Conservation (phyloP, 257 asterid species). For the Gardenia jasminoides region DNA sequence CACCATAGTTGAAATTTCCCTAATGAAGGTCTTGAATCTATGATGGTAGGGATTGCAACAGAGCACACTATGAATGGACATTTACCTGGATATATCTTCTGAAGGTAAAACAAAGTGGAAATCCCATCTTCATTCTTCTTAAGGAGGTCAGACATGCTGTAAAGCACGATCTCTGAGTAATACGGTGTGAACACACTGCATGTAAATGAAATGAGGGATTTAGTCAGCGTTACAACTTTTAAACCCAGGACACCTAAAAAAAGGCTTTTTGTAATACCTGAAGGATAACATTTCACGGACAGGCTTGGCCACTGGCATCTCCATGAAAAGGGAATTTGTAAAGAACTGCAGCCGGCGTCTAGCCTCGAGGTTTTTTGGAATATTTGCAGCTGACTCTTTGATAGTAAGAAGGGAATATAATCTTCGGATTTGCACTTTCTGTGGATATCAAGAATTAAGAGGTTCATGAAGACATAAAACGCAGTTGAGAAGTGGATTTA, state of each 20-base stretch:
- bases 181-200: conserved; percentile 98
- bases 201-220: conserved; percentile 9
- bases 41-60: neutral
- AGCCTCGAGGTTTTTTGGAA: conserved; percentile 93
- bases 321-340: conserved; percentile 95
- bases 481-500: neutral
- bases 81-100: conserved; percentile 94
- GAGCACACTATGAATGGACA: neutral
- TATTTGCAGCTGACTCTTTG: conserved; percentile 86
- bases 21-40: neutral
- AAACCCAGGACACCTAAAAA: conserved; percentile 6
- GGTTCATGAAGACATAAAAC: neutral
- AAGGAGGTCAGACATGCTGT: conserved; percentile 93
- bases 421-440: conserved; percentile 79
- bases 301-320: conserved; percentile 87
- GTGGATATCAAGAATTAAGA: conserved; percentile 25
- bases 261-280: conserved; percentile 43
- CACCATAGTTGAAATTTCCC: neutral
- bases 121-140: conserved; percentile 97
- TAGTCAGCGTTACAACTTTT: neutral
- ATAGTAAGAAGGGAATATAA: conserved; percentile 79
- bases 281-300: conserved; percentile 93
- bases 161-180: conserved; percentile 93
- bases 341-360: conserved; percentile 86
- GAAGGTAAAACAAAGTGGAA: conserved; percentile 93